Evolutionary conservation across 1,284 basidiomycete species (phyloP), one percentile per base, ranked within the genome.

Genomic region (Ganoderma resinaceum): DNA sequence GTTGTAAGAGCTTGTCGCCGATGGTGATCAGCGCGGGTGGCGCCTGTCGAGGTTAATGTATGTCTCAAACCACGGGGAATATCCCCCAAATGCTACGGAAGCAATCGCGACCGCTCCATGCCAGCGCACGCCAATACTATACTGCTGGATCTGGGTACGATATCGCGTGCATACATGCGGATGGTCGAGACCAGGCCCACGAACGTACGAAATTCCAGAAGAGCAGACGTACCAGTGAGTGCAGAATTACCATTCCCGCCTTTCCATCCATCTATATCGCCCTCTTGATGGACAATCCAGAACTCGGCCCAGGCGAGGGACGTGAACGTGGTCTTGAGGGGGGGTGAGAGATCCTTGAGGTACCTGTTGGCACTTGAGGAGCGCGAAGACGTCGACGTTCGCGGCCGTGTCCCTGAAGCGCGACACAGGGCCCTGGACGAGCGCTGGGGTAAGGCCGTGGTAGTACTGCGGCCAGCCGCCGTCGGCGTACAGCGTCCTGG

Each of bases 61-160:
- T n/a, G n/a, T n/a, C n/a, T n/a, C n/a, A n/a, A n/a, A n/a, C n/a
- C n/a, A n/a, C n/a, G n/a, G n/a, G n/a, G n/a, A n/a, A n/a, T n/a
- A n/a, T n/a, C n/a, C n/a, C n/a, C n/a, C 95, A 73, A 96, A 96
- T 0, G 95, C 96, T 7, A 95, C 95, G 6, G 91, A 94, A 1
- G 95, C 95, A 0, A 95, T 96, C 0, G 94, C 95, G 57, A 93
- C 75, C 0, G 95, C 95, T 31, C 95, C 95, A 72, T 93, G 95
- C 93, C 94, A 97, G 31, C 97, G 77, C 18, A 91, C 88, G 33
- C 86, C 87, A n/a, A 96, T 79, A 1, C 95, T 95, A 73, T 95
- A 90, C 63, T 80, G 84, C 77, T 86, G 90, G 68, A 96, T 82
- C 91, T 92, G 72, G 16, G 37, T 18, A 43, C n/a, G n/a, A n/a